Conservation (phyloP, 306 rosid species). For the Quercus aquifolioides region DNA sequence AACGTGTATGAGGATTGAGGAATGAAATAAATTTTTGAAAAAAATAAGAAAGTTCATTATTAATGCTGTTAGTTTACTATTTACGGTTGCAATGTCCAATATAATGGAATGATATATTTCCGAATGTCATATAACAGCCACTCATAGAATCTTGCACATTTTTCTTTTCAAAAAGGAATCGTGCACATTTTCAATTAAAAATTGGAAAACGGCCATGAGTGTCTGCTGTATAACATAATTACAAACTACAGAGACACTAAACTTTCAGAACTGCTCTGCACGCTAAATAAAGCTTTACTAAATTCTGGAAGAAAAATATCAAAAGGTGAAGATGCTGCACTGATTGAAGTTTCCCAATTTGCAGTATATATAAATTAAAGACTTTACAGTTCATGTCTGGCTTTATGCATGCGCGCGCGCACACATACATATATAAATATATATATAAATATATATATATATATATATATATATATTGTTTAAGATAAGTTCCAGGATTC, state of each 20-base stretch:
- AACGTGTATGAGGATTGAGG: not conserved
- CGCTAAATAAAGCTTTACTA: not conserved
- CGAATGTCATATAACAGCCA: not conserved
- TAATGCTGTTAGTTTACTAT: slow-evolving; percentile 5
- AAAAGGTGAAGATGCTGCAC: not conserved
- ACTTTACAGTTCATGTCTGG: not conserved
- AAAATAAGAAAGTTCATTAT: slow-evolving; percentile 1
- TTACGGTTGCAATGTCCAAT: slow-evolving; percentile 2
- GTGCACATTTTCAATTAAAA: not conserved
- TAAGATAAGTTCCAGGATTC: no score
- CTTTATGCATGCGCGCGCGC: not conserved
- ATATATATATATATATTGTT: no score
- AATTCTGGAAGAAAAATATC: not conserved
- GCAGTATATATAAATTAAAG: not conserved
- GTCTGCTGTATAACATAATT: slow-evolving; percentile 1
- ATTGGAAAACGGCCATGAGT: not conserved
- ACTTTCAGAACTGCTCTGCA: not conserved
- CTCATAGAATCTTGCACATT: not conserved
- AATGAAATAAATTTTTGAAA: not conserved
- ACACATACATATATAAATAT: no score
- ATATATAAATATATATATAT: no score
- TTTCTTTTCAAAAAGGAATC: no score
- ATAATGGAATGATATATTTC: not conserved
- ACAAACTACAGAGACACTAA: not conserved
- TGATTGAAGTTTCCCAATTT: not conserved